A percentile compares a stretch with the other conserved stretches of the same genome.
phyloP scores from a whole-genome alignment of 2,329 filamentous ascomycete genomes.

The Penicillium sp. region DNA sequence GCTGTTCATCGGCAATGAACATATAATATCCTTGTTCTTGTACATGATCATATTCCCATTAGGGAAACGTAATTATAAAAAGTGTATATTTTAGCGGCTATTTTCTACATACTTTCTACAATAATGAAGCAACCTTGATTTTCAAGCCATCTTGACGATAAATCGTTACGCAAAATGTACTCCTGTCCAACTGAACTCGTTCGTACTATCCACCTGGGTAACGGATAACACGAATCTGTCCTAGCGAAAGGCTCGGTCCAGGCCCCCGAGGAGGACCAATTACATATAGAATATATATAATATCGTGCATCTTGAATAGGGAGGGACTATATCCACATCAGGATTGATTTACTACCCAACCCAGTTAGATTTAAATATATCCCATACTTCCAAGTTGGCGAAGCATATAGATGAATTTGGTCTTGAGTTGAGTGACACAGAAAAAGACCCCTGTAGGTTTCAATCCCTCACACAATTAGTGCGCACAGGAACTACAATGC shows the following conservation, averaged over 20 bases:
- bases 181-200: too few species aligned
- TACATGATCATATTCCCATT: conserved; percentile 1
- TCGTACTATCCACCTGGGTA: not conserved
- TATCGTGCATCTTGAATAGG: too few species aligned
- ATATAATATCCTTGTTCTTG: not conserved
- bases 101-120: not conserved
- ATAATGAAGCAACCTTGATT: not conserved
- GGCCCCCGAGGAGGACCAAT: too few species aligned
- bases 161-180: too few species aligned
- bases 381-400: not conserved
- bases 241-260: too few species aligned
- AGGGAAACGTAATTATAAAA: conserved; percentile 1
- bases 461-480: not conserved
- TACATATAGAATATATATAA: too few species aligned
- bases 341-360: too few species aligned
- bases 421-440: not conserved
- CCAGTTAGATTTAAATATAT: not conserved
- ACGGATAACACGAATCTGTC: not conserved
- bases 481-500: not conserved
- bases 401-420: not conserved
- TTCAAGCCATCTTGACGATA: too few species aligned
- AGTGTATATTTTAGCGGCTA: not conserved
- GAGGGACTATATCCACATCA: not conserved
- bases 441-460: not conserved
- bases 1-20: not conserved